Evolutionary conservation across 345 rosid genomes (phyloP), one percentile per base, ranked within the genome.

Genomic region (Hirschfeldia incana): DNA sequence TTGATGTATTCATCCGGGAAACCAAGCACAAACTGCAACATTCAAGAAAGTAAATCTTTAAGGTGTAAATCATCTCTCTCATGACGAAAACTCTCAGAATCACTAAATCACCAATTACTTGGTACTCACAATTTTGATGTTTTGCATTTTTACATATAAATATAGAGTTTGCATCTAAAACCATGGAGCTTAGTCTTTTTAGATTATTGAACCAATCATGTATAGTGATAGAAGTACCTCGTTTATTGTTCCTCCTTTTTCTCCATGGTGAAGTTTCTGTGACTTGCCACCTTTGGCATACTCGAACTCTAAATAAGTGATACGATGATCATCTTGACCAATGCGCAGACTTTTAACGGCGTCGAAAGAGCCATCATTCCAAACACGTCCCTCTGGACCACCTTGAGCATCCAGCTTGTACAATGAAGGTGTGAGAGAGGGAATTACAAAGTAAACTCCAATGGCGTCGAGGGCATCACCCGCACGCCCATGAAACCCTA

Each of bases 321-420:
- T 70, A 64, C 81, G 76, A 37, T 2, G 3, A 16, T 64, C 16
- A 78, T 78, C 81, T 65, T 64, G 34, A 71, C 60, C 10, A 65
- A 78, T 36, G 10, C 46, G 65, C 65, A 71, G 3, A 46, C 46
- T 15, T 78, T 78, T 78, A 17, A 78, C 26, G 2, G 13, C n/a
- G 5, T 78, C 72, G 2, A 8, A 78, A 12, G 34, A 32, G 57
- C 72, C 66, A 78, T 78, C 81, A 65, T 78, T 71, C 81, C 81
- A 78, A 65, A 42, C 60, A 64, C 16, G n/a, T 4, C 76, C 76
- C 3, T 39, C 67, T 36, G 42, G 37, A 55, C 76, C 81, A 71
- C 76, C 76, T 55, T 71, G 81, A 1, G 81, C 76, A 1, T 78
- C 72, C 9, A 78, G 49, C 76, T 70, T 78, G 72, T 55, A 2